Percentiles rank a stretch among this genome's conserved stretches.
Conservation (phyloP, 306 rosid genomes). For the Lablab purpureus region DNA sequence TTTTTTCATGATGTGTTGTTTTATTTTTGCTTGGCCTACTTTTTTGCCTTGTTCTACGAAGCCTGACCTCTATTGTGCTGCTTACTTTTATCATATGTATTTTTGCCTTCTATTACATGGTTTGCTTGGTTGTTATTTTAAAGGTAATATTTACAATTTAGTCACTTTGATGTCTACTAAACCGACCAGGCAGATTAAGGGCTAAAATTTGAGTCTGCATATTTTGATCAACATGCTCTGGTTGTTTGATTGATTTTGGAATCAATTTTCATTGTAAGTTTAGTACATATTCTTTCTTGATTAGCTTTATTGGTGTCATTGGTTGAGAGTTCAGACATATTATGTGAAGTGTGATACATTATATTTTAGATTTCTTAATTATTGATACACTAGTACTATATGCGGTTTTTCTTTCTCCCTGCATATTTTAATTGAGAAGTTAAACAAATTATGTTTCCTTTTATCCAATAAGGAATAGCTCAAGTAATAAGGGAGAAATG, state of each 20-base stretch:
- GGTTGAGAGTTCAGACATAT: conserved; percentile 25
- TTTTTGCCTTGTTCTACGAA: neutral
- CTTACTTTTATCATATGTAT: neutral
- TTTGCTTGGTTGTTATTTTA: neutral
- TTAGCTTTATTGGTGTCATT: conserved; percentile 8
- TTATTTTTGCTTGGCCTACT: neutral
- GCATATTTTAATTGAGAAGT: conserved; percentile 24
- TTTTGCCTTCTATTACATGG: conserved; percentile 15
- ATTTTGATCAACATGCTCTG: conserved; percentile 5
- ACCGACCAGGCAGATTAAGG: neutral
- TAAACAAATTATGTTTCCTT: conserved; percentile 19
- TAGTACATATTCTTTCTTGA: conserved; percentile 13
- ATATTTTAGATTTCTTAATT: neutral
- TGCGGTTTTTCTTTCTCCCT: neutral
- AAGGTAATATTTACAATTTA: conserved; percentile 3
- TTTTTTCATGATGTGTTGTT: neutral
- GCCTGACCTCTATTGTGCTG: conserved; percentile 2
- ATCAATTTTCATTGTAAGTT: conserved; percentile 5
- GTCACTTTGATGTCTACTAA: neutral
- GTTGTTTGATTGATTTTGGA: conserved; percentile 35
- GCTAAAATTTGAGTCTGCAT: neutral
- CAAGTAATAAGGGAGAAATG: conserved; percentile 8
- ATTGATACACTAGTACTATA: neutral
- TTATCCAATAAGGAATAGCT: conserved; percentile 25
- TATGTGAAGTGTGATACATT: neutral